A percentile compares a stretch with the other conserved stretches of the same genome.
These are phyloP conservation scores for Pseudocercospora vitis DNA, from an alignment of 2,329 filamentous ascomycete species.

Conservation along the genomic window DNA sequence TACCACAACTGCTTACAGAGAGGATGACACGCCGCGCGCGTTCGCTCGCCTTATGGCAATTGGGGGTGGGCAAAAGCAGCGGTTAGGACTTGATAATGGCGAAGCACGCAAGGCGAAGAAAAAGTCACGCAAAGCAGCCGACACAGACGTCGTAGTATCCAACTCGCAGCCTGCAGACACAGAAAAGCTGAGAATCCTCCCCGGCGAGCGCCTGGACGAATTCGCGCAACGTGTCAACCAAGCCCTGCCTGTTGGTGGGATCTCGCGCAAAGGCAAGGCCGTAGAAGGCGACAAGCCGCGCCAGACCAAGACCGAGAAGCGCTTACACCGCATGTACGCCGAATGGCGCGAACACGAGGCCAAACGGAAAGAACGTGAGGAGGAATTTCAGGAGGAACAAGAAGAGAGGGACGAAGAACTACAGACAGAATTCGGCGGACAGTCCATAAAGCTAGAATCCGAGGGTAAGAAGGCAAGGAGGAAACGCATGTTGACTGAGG, in stretches of 20 bases:
- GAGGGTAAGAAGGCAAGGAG: constrained; percentile 51
- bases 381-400: constrained; percentile 67
- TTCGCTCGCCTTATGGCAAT: constrained; percentile 84
- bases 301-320: constrained; percentile 79
- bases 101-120: constrained; percentile 49
- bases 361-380: constrained; percentile 72
- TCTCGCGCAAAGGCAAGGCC: constrained; percentile 62
- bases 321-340: constrained; percentile 62
- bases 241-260: constrained; percentile 71
- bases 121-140: constrained; percentile 43
- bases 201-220: constrained; percentile 78
- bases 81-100: constrained; percentile 72
- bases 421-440: constrained; percentile 64
- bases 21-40: constrained; percentile 82
- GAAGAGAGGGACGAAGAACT: constrained; percentile 60
- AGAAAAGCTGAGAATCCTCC: constrained; percentile 67
- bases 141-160: constrained; percentile 3
- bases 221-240: constrained; percentile 83
- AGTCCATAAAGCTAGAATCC: constrained; percentile 62
- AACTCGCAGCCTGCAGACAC: background rate
- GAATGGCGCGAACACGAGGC: constrained; percentile 75
- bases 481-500: constrained; percentile 46
- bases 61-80: constrained; percentile 56
- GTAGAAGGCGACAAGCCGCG: constrained; percentile 65
- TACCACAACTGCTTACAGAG: constrained; percentile 47